A percentile compares a stretch with the other conserved stretches of the same genome.
Conservation (phyloP, 352 stramenopile species). For the Phytophthora chlamydospora region DNA sequence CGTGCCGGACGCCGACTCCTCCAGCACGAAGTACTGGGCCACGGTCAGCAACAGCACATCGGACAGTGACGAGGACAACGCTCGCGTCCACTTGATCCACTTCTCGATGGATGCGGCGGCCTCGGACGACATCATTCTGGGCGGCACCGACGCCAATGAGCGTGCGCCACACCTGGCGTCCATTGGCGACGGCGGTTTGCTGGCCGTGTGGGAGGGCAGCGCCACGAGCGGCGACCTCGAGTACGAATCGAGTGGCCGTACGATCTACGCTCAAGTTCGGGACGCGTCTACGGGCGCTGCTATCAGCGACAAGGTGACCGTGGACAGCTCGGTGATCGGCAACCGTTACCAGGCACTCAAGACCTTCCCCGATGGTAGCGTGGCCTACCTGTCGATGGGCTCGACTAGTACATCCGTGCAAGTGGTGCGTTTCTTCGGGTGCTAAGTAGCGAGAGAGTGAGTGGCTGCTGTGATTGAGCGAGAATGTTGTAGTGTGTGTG, state of each 20-base stretch:
- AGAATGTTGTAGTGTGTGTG: too few species aligned
- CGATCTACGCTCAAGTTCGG: conserved; percentile 58
- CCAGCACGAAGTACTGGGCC: conserved; percentile 53
- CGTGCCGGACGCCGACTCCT: conserved; percentile 31
- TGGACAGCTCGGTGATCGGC: conserved; percentile 50
- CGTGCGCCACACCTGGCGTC: conserved; percentile 45
- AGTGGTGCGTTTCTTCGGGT: conserved; percentile 56
- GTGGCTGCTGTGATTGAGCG: too few species aligned
- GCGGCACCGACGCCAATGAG: conserved; percentile 49
- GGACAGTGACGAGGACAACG: conserved; percentile 38
- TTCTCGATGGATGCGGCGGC: conserved; percentile 45
- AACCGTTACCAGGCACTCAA: conserved; percentile 74
- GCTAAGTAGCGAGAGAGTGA: conserved; percentile 37
- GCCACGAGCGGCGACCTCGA: conserved; percentile 36
- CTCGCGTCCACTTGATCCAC: conserved; percentile 57
- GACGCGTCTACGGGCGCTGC: conserved; percentile 42
- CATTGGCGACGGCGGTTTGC: conserved; percentile 42
- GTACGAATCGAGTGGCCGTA: conserved; percentile 23
- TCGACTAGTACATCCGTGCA: conserved; percentile 45
- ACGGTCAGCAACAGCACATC: conserved; percentile 41
- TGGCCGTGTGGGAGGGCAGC: conserved; percentile 50
- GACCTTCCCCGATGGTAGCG: conserved; percentile 51
- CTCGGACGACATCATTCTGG: conserved; percentile 50
- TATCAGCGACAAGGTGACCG: conserved; percentile 51
- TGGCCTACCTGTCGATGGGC: conserved; percentile 62